Evolutionary conservation across 148 eudicot genomes (phyloP).

Genomic region (Talinum fruticosum): DNA sequence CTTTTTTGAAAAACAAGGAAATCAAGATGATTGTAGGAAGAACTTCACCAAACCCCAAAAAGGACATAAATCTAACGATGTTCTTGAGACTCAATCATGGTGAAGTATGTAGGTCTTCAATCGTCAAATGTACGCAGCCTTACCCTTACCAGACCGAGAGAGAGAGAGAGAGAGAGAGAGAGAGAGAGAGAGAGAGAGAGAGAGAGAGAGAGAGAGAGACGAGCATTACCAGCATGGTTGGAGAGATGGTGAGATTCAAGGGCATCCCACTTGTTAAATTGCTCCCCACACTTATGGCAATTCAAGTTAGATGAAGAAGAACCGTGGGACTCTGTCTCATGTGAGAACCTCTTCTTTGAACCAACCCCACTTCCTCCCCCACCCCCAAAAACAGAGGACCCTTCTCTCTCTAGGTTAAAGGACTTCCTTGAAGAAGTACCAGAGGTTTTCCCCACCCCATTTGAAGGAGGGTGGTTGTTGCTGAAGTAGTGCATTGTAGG

Average conservation of each 20-base stretch:
- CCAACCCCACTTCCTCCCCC: too few relatives aligned
- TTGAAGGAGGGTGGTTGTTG: constrained; percentile 24
- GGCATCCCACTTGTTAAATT: constrained; percentile 79
- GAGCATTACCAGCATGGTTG: constrained; percentile 78
- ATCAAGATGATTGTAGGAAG: not conserved
- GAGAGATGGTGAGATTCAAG: constrained; percentile 98
- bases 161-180: too few relatives aligned
- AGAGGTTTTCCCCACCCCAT: constrained; percentile 4
- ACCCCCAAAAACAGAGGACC: constrained; percentile 24
- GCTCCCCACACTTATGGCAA: constrained; percentile 90
- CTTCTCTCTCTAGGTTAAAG: constrained; percentile 29
- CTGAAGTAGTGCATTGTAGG: constrained; percentile 72
- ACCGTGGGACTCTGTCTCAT: constrained; percentile 50
- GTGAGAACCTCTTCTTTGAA: constrained; percentile 38
- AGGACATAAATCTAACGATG: not conserved
- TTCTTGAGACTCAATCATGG: not conserved
- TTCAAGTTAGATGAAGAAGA: constrained; percentile 31
- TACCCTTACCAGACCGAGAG: not conserved
- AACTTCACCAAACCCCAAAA: not conserved
- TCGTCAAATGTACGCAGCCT: not conserved
- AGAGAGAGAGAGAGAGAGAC: too few relatives aligned
- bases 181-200: too few relatives aligned
- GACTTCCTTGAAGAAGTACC: constrained; percentile 38
- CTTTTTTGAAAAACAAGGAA: not conserved
- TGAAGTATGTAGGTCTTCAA: not conserved